Evolutionary conservation across 2,329 filamentous ascomycete genomes (phyloP).

Genomic region (Venturia aucupariae): DNA sequence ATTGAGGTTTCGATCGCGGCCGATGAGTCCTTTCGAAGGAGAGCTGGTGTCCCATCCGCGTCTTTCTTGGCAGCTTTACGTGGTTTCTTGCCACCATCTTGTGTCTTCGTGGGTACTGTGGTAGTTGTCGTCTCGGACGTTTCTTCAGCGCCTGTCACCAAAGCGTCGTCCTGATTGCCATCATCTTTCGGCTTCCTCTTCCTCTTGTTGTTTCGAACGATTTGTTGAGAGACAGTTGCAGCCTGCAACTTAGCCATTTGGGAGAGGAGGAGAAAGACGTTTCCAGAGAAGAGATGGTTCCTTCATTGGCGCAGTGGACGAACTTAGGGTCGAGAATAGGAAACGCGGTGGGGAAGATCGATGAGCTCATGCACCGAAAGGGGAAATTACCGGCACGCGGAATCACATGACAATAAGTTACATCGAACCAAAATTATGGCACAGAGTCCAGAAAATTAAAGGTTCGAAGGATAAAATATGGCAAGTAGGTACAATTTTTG

Average conservation of each 20-base stretch:
- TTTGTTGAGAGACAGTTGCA: constrained; percentile 35
- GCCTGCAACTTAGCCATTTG: constrained; percentile 27
- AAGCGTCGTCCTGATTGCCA: constrained; percentile 16
- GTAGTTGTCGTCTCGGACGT: neutral
- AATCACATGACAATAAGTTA: neutral
- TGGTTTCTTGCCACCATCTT: constrained; percentile 47
- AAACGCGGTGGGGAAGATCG: neutral
- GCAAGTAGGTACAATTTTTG: no score
- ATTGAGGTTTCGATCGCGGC: constrained; percentile 39
- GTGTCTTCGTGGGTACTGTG: constrained; percentile 44
- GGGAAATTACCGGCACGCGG: neutral
- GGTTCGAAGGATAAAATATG: no score
- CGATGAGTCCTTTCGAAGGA: constrained; percentile 38
- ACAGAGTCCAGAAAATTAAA: no score
- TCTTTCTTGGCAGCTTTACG: constrained; percentile 34
- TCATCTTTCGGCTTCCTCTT: constrained; percentile 26
- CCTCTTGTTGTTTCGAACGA: constrained; percentile 34
- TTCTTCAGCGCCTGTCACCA: constrained; percentile 15
- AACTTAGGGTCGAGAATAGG: neutral
- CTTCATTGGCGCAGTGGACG: neutral
- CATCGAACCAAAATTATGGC: no score
- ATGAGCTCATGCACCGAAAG: neutral
- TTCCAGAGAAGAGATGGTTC: neutral
- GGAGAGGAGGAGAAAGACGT: neutral
- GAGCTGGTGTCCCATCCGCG: constrained; percentile 27